phyloP scores from a whole-genome alignment of 495 filamentous ascomycete genomes.

The Xylaria castorea region DNA sequence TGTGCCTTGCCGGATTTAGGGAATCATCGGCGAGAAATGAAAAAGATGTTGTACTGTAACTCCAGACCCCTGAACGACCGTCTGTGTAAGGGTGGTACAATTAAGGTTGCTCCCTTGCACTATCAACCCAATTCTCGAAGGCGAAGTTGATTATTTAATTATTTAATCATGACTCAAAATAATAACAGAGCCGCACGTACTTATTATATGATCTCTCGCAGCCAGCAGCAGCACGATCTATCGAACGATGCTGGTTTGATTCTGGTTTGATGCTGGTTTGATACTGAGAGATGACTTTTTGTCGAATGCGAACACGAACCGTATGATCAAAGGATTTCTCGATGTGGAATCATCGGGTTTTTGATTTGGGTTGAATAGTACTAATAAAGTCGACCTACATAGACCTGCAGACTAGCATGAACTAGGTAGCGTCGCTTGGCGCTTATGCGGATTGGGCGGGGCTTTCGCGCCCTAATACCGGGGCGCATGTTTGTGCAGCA shows the following conservation, averaged over 20 bases:
- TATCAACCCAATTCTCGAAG: background rate
- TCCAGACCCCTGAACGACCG: slow-evolving; percentile 30
- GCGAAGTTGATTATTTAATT: background rate
- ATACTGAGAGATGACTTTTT: background rate
- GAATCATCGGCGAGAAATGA: background rate
- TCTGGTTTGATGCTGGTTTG: background rate
- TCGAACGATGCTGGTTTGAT: background rate
- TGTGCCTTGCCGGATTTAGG: background rate
- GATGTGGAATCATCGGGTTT: slow-evolving; percentile 8
- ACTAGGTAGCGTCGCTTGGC: background rate
- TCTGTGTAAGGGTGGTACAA: slow-evolving; percentile 20
- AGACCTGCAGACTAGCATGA: background rate
- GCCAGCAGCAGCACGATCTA: background rate
- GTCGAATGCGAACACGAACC: slow-evolving; percentile 27
- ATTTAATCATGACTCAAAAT: background rate
- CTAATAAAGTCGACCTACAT: background rate
- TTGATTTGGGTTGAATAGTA: background rate
- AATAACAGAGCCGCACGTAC: background rate
- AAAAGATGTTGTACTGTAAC: background rate
- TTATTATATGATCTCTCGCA: slow-evolving; percentile 6
- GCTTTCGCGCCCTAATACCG: background rate
- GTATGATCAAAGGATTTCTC: slow-evolving; percentile 16
- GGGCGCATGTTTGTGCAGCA: background rate
- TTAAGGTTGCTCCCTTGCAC: slow-evolving; percentile 25
- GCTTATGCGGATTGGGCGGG: background rate